Base-by-base conservation (phyloP, 768 basidiomycete species). In the Chalciporus piperatus region DNA sequence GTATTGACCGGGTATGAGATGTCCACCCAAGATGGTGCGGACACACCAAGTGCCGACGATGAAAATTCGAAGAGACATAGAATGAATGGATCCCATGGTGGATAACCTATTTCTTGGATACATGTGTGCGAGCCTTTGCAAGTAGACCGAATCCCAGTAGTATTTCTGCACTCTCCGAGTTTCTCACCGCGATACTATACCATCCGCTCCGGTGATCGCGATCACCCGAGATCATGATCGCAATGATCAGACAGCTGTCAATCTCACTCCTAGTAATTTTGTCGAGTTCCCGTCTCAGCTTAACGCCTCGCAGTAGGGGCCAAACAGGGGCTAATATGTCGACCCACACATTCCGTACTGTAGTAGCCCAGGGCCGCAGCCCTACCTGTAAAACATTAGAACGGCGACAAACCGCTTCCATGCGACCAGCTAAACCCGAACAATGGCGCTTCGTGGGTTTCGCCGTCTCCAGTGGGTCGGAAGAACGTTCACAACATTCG, bases 1-100 rank as follows among this genome's bases (percentile, higher is more conserved):
- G 72, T 90, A 41, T 63, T 75, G 12, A 74, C 80, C 14, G 89
- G 89, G 4, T 84, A 77, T 61, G 73, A 76, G 13, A 74, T 87
- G 68, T 66, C 77, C 20, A 55, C 57, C 6, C 62, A 57, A 27
- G 38, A 56, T 17, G 35, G 39, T 44, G 14, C 32, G 22, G 50
- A 59, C 22, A 23, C 51, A 10, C 10, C 50, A 7, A 27, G 58
- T 25, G 38, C 42, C 25, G 41, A 58, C 25, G 58, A 56, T 14
- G 56, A 54, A 12, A 32, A 22, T 13, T 35, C 55, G 25, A 68
- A 68, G 52, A 64, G 66, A 23, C 55, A 68, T 11, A 63, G 58
- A 54, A 59, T 47, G 41, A 60, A 70, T 41, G 65, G 57, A 13
- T 47, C 27, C 51, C 49, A 49, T 19, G 50, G 50, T 41, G 33